phyloP scores from a whole-genome alignment of 352 stramenopile species.

The Pythium grandisporangium region DNA sequence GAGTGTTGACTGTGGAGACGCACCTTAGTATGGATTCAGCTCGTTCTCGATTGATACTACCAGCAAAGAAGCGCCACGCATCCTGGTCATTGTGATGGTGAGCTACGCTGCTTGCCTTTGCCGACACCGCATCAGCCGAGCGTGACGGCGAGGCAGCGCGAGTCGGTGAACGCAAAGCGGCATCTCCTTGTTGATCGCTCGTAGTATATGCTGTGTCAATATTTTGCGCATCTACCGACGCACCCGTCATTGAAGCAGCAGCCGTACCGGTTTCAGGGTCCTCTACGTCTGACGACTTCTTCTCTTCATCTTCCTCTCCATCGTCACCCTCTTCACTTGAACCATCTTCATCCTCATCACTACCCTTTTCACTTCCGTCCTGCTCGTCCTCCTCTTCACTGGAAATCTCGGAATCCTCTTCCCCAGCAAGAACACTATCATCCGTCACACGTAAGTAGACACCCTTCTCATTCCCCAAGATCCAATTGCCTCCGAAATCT shows the following conservation, averaged over 20 bases:
- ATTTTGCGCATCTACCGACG: too few relatives aligned
- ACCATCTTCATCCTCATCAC: conserved; percentile 2
- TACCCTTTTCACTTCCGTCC: background rate
- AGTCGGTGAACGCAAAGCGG: too few relatives aligned
- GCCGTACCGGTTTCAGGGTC: background rate
- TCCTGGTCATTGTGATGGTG: conserved; percentile 32
- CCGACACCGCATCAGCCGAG: too few relatives aligned
- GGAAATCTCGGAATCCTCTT: conserved; percentile 42
- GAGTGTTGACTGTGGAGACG: conserved; percentile 1
- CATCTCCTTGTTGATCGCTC: too few relatives aligned
- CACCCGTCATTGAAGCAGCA: too few relatives aligned
- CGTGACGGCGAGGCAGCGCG: too few relatives aligned
- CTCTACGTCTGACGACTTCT: too few relatives aligned
- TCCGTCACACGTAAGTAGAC: conserved; percentile 65
- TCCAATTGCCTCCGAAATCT: conserved; percentile 67
- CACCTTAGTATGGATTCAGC: conserved; percentile 65
- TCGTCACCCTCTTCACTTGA: conserved; percentile 2
- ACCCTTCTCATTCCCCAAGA: conserved; percentile 69
- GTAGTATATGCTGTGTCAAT: too few relatives aligned
- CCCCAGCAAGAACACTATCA: conserved; percentile 45
- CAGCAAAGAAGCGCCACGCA: conserved; percentile 73
- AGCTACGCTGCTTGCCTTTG: too few relatives aligned
- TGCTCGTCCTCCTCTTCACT: conserved; percentile 20
- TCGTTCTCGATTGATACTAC: conserved; percentile 57
- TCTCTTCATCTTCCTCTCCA: background rate